Evolutionary conservation across 345 rosid genomes (phyloP), one percentile per base, ranked within the genome.

Genomic region (Sapria himalayana): DNA sequence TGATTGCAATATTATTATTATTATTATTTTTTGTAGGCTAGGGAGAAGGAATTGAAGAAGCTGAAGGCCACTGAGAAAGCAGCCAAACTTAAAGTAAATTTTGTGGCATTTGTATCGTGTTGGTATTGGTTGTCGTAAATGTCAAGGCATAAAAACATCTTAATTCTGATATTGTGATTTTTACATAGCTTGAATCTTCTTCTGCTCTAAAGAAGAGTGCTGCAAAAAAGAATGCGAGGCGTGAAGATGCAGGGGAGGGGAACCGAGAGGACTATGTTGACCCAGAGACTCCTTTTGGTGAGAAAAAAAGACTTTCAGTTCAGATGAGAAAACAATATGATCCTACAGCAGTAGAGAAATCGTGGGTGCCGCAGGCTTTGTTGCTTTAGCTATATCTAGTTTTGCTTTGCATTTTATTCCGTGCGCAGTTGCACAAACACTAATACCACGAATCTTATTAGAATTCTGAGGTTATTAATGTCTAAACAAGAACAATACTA

Each of bases 291-390:
- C 71, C 63, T 19, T 20, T 42, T 20, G 94, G 98, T 16, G 75
- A 78, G 56, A 89, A 57, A 74, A 89, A 89, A 52, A 58, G 9
- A 45, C 76, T 89, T 36, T 82, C 97, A 7, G 32, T 50, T 41
- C 79, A 62, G 58, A 81, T 86, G 97, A 89, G 94, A 2, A 86
- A 81, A 40, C 91, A 81, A 33, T 86, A 86, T 46, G 76, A 56
- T 53, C 97, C 93, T 4, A 59, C 59, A 43, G 60, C 66, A 0
- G 97, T 81, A 3, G 97, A 86, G 70, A 76, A 74, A 48, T 69
- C 93, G 94, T 89, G 49, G 60, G 84, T 66, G 27, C 39, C 34
- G 18, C 29, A 41, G 41, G 13, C 2, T 5, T 37, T 16, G 22
- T 3, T 4, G 27, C 2, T 0, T 29, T 23, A 15, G n/a, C 4